These are phyloP conservation scores for Fusarium annulatum DNA, from an alignment of 2,329 filamentous ascomycete species.

Conservation along the genomic window DNA sequence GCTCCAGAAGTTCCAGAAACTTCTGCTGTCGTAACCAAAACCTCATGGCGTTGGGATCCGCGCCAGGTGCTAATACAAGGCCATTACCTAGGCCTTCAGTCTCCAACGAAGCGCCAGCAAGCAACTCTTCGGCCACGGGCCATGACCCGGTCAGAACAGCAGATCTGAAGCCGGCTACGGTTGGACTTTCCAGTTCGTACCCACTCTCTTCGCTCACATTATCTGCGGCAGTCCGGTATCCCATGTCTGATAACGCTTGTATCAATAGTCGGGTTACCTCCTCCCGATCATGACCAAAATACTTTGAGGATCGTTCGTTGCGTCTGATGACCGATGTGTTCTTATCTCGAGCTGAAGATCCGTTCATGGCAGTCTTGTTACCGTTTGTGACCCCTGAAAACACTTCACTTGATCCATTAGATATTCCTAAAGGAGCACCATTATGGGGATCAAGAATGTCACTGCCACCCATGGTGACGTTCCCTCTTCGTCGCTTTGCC, in stretches of 20 bases:
- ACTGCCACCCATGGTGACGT: slow-evolving; percentile 71
- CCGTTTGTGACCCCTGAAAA: slow-evolving; percentile 57
- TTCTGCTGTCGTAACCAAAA: slow-evolving; percentile 95
- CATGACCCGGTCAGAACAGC: slow-evolving; percentile 85
- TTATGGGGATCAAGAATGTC: slow-evolving; percentile 64
- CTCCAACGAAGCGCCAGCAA: slow-evolving; percentile 67
- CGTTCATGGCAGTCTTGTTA: slow-evolving; percentile 64
- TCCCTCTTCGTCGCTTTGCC: slow-evolving; percentile 67
- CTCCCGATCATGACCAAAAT: slow-evolving; percentile 89
- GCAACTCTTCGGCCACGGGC: slow-evolving; percentile 83
- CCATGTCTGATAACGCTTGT: slow-evolving; percentile 89
- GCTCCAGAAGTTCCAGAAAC: slow-evolving; percentile 89
- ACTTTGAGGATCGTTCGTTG: slow-evolving; percentile 54
- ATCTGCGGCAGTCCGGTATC: slow-evolving; percentile 81
- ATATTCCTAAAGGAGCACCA: slow-evolving; percentile 57
- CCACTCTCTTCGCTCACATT: slow-evolving; percentile 84
- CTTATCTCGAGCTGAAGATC: slow-evolving; percentile 57
- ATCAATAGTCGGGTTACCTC: slow-evolving; percentile 94
- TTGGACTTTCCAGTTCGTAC: slow-evolving; percentile 84
- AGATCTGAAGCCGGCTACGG: slow-evolving; percentile 85
- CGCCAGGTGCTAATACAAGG: slow-evolving; percentile 78
- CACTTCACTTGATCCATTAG: slow-evolving; percentile 57
- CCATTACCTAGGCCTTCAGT: slow-evolving; percentile 60
- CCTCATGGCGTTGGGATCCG: slow-evolving; percentile 82
- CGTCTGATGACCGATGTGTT: slow-evolving; percentile 14